Evolutionary conservation across 257 asterid genomes (phyloP).

Genomic region (Coffea canephora): DNA sequence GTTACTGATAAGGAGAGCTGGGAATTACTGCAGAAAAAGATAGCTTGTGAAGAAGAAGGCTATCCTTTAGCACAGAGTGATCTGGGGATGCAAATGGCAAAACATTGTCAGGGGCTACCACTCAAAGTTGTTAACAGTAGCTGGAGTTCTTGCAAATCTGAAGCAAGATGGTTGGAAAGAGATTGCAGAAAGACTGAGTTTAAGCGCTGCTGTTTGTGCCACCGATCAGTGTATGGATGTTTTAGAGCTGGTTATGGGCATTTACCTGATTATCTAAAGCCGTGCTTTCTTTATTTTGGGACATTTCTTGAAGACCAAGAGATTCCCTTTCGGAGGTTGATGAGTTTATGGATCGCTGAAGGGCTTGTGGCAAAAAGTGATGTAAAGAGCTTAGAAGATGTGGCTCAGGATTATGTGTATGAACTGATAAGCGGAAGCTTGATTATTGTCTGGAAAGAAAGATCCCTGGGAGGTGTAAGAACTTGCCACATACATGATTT

Average conservation of each 20-base stretch:
- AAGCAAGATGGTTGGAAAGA: not conserved
- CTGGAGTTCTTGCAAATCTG: not conserved
- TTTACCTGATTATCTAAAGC: constrained; percentile 4
- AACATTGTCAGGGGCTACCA: not conserved
- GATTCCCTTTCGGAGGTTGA: not conserved
- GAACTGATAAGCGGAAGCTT: not conserved
- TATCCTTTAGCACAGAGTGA: not conserved
- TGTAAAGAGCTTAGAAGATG: not conserved
- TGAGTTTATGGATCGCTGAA: constrained; percentile 13
- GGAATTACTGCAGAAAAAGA: not conserved
- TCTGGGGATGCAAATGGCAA: not conserved
- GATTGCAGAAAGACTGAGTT: not conserved
- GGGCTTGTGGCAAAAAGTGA: not conserved
- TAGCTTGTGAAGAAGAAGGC: not conserved
- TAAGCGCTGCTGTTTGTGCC: not conserved
- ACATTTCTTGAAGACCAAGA: not conserved
- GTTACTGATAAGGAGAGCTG: not conserved
- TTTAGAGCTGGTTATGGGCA: constrained; percentile 4
- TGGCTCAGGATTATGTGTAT: constrained; percentile 7
- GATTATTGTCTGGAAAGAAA: not conserved
- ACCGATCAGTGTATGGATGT: not conserved
- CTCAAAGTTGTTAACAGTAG: not conserved
- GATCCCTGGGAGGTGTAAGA: not conserved
- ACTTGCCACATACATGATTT: constrained; percentile 5
- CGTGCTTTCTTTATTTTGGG: constrained; percentile 15